Base-by-base conservation (phyloP, 495 filamentous ascomycete species). In the Pyrenula massariospora region DNA sequence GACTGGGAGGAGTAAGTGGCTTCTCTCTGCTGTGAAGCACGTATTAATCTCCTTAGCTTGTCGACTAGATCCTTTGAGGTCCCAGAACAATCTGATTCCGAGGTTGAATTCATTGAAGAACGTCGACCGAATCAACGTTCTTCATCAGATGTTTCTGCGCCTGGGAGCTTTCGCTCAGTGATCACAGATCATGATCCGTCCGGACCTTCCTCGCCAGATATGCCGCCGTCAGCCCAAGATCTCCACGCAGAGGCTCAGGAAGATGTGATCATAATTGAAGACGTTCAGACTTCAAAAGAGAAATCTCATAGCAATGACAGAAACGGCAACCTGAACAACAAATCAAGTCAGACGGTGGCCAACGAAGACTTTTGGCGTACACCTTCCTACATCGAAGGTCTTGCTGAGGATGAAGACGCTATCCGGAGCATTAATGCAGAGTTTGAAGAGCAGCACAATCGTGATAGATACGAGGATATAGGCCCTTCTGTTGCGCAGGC, bases 1-100 rank as follows among this genome's bases (percentile, higher is more conserved):
- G 53, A 68, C 25, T 75, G 70, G 70, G 55, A 62, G 10, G 59
- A 63, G 10, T 49, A 51, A 31, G 48, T 52, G 58, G 63, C 61
- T 54, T 59, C 56, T 15, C 50, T 22, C 3, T 22, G 3, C 2
- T 48, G 22, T 12, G 5, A 12, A 11, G 12, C 10, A 2, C 2
- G 24, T 21, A 10, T 2, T 49, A 15, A 48, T 50, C 60, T 67
- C 42, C 5, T 8, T 24, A 52, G 50, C 19, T 21, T 21, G 50
- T 21, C 50, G 19, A 5, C 50, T 52, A 8, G 20, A 21, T 8
- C 22, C 20, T 24, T 24, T n/a, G 50, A 52, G n/a, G 20, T 24
- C n/a, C 20, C 19, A 8, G 22, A 52, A 52, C 50, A 52, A 52
- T 52, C 20, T n/a, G 20, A 52, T 21, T 21, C 50, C n/a, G 22